Base-by-base conservation (phyloP, 306 rosid genomes). In the Quercus mongolica region DNA sequence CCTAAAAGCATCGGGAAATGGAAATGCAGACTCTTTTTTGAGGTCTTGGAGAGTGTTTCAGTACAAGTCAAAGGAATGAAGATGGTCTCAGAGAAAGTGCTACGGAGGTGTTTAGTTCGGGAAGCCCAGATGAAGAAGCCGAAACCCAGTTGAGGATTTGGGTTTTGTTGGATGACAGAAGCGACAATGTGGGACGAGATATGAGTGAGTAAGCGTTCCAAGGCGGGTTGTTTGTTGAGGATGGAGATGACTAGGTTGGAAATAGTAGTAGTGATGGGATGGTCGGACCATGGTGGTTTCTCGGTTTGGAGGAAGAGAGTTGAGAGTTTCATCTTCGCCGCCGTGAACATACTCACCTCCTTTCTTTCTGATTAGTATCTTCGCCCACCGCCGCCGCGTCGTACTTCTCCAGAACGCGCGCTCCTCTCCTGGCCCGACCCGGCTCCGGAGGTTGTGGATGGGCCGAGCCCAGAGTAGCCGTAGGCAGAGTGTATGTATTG, bases 111-210 rank as follows among this genome's bases (percentile, higher is more conserved):
- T 44, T 64, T 80, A 51, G 78, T 81, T 72, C 73, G 85, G 80
- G 85, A 54, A 3, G 97, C 89, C 94, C 90, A 94, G 25, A 94
- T 83, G 85, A 89, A 92, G 78, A 94, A 80, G 46, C 91, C 92
- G 35, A 86, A 83, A 49, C 78, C 87, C 21, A 52, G 18, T 25
- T 25, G 71, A 1, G 68, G 80, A 69, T 70, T 21, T 5, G 78
- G 51, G 55, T 77, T 88, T 55, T 86, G 78, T 52, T 56, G 73
- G 73, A 75, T 69, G 21, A 77, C 59, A 18, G 78, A 79, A 54
- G 72, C 69, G 33, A 83, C 74, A 5, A 19, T 56, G 56, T n/a
- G 9, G 13, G 63, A 21, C 31, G 78, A 57, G 65, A 79, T 77
- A 17, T 56, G 33, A 12, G 82, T 62, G 51, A 63, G 56, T 21